Evolutionary conservation across 805 yeast genomes (phyloP).

Genomic region (Yamadazyma nakazawae): DNA sequence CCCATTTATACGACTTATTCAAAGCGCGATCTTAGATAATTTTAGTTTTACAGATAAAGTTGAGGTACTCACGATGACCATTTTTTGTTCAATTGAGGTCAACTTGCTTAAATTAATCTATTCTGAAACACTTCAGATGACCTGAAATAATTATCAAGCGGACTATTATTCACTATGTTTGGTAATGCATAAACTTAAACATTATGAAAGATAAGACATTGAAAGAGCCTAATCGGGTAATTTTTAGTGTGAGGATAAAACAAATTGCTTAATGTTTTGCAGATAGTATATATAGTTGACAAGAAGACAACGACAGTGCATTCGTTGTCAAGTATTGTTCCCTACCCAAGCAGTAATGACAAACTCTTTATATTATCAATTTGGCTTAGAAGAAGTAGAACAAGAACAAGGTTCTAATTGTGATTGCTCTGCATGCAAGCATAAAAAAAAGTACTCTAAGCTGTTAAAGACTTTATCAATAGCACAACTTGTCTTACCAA

Average conservation of each 20-base stretch:
- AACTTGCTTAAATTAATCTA: too few relatives aligned
- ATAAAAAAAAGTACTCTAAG: neutral
- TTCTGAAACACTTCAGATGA: too few relatives aligned
- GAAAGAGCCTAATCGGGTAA: neutral
- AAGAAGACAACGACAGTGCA: too few relatives aligned
- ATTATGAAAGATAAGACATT: neutral
- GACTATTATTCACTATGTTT: too few relatives aligned
- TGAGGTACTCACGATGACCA: neutral
- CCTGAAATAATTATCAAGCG: too few relatives aligned
- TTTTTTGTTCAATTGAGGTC: neutral
- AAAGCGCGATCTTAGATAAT: neutral
- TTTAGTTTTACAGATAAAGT: neutral
- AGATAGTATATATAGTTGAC: neutral
- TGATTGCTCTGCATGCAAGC: conserved; percentile 6
- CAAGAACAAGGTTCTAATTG: too few relatives aligned
- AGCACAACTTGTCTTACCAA: conserved; percentile 1
- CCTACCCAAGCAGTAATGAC: neutral
- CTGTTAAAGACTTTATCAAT: neutral
- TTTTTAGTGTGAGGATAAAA: neutral
- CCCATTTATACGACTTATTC: neutral
- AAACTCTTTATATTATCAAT: conserved; percentile 1
- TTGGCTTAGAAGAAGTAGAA: conserved; percentile 7
- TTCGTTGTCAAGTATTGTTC: too few relatives aligned
- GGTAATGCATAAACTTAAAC: too few relatives aligned
- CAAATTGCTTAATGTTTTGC: neutral